Base-by-base conservation (phyloP, 2,329 filamentous ascomycete species). In the Penicillium corylophilum region DNA sequence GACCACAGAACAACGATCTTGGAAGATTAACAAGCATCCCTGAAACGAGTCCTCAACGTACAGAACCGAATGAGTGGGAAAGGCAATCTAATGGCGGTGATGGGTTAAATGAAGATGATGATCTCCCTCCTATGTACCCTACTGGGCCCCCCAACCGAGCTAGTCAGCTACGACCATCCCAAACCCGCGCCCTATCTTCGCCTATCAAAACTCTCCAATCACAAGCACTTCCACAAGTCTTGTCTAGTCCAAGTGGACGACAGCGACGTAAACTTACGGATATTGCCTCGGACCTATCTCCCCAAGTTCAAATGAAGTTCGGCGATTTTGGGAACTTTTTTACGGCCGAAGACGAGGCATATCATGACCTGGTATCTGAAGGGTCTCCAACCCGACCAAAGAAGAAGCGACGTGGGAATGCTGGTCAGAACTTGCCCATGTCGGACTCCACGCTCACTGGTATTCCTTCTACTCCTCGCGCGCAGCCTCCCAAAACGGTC, bases 241-340 rank as follows among this genome's bases (percentile, higher is more conserved):
- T 73, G 13, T 75, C 72, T 2, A 76, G 70, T 51, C 73, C 69
- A 29, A 71, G 66, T 48, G 68, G 68, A 41, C 65, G 68, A 26
- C 68, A 67, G 46, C 69, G 71, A 38, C 66, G 68, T 46, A 63
- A 65, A 44, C 62, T 75, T 46, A 71, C 73, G 12, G 69, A 75
- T 26, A 75, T 78, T 56, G 73, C 73, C 22, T 65, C 69, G 1
- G 73, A 75, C 46, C 63, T 65, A 41, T 75, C 74, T 3, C 74
- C 74, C 5, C 66, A 71, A 43, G 61, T 67, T 44, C 62, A 58
- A 57, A 13, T 62, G 61, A 26, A 61, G 62, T 22, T 63, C 69
- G 41, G 36, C 24, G 71, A 74, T 43, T 43, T 72, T 4, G 64
- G 70, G 43, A 65, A 66, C 29, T 61, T 77, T 10, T 58, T 77